Evolutionary conservation across 768 basidiomycete genomes (phyloP).

Genomic region (Kwoniella sp.): DNA sequence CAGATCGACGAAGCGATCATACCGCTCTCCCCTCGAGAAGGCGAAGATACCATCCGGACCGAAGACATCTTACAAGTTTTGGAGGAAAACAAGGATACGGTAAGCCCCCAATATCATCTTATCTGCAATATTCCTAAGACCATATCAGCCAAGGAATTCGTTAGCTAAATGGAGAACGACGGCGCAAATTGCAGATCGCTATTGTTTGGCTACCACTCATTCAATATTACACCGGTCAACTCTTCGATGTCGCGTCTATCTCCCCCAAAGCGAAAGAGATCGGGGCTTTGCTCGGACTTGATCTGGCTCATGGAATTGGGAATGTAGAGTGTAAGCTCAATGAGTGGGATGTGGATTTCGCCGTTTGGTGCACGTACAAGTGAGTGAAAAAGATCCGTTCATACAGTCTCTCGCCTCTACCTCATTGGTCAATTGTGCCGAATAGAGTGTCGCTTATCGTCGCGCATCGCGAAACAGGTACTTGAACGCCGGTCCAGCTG

Average conservation of each 20-base stretch:
- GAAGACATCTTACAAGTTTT: conserved; percentile 82
- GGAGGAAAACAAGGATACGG: conserved; percentile 59
- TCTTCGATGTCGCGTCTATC: conserved; percentile 82
- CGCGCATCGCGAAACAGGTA: conserved; percentile 58
- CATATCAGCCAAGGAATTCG: too few relatives aligned
- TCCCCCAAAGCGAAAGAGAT: conserved; percentile 81
- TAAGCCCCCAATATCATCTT: conserved; percentile 5
- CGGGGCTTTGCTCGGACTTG: conserved; percentile 93
- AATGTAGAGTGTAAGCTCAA: conserved; percentile 88
- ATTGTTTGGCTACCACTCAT: conserved; percentile 90
- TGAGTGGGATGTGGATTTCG: conserved; percentile 95
- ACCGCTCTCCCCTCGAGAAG: conserved; percentile 74
- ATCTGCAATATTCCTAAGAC: too few relatives aligned
- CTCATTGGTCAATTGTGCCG: too few relatives aligned
- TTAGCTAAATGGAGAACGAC: too few relatives aligned
- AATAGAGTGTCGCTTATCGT: too few relatives aligned
- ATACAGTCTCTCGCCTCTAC: too few relatives aligned
- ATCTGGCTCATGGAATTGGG: conserved; percentile 92
- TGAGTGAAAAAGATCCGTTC: too few relatives aligned
- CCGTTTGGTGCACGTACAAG: conserved; percentile 97
- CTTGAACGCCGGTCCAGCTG: conserved; percentile 92
- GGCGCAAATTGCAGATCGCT: conserved; percentile 74
- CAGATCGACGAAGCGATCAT: conserved; percentile 67
- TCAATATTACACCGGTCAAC: conserved; percentile 97
- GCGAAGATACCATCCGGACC: conserved; percentile 81